Evolutionary conservation across 805 yeast species (phyloP), one percentile per base, ranked within the genome.

Genomic region (Metschnikowia santaceciliae): DNA sequence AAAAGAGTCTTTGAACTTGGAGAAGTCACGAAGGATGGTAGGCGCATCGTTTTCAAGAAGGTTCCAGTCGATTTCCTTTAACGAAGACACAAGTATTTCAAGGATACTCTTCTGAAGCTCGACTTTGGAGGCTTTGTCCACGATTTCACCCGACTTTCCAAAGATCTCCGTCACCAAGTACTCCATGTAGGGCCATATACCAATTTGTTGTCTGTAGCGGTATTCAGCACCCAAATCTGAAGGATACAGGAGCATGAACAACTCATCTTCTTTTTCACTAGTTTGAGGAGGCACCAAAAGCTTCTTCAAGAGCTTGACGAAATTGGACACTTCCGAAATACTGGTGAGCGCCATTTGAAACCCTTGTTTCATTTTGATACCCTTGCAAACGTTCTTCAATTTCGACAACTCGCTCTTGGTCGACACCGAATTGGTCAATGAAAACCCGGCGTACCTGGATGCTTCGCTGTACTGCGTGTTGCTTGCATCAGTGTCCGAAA

Each of bases 151-250:
- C 2, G 88, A 70, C 23, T 80, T 78, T 6, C 77, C 78, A 56
- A 90, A 81, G 0, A 90, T 80, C 40, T 86, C 87, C 11, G 77
- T 69, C n/a, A 87, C 61, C 13, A 90, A 63, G 58, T 81, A 90
- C 48, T 89, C 92, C 48, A 88, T 64, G 59, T 91, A 92, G 2
- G 94, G 90, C 81, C 90, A 81, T 5, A 90, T 67, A 2, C 96
- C 96, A 15, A 74, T 65, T 32, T 71, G 63, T 42, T 64, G 78
- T 47, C 66, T 63, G 34, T 53, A 44, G 58, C 96, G 76, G 55
- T 82, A 79, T 0, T 74, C 71, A 2, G 64, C 63, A 0, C 96
- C 96, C 26, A 90, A 64, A 47, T 77, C 80, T 6, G 71, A 58
- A 0, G 96, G 96, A 59, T 75, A 86, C 11, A 81, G 74, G 13